phyloP scores from a whole-genome alignment of 2,329 filamentous ascomycete genomes.

The Verticillium isaacii region DNA sequence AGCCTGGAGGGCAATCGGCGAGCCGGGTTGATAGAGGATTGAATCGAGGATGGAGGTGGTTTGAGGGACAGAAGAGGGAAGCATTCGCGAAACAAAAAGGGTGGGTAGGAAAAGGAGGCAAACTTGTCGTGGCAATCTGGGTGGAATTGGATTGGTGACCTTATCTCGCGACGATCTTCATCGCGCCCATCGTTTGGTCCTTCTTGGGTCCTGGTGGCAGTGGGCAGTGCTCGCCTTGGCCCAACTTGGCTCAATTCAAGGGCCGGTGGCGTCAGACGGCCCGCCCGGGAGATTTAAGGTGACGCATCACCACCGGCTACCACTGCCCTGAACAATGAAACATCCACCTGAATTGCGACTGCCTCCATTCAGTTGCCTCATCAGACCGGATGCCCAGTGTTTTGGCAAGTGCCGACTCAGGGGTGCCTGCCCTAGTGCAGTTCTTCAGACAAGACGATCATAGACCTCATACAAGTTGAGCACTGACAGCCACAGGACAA shows the following conservation, averaged over 20 bases:
- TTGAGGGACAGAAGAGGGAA: neutral
- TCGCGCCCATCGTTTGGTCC: neutral
- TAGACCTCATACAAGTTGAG: neutral
- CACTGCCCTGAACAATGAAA: neutral
- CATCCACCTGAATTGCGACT: neutral
- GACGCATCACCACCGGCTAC: neutral
- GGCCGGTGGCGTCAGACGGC: neutral
- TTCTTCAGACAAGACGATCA: neutral
- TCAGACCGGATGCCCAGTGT: neutral
- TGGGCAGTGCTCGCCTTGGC: neutral
- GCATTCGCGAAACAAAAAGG: neutral
- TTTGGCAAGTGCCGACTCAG: neutral
- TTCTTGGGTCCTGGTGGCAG: neutral
- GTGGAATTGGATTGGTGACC: neutral
- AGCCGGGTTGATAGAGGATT: neutral
- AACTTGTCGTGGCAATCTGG: neutral
- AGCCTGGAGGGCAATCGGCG: neutral
- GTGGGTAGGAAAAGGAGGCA: neutral
- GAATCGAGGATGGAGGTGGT: neutral
- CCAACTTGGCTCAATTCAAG: neutral
- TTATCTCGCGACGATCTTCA: neutral
- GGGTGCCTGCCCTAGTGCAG: neutral
- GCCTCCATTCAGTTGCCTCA: neutral
- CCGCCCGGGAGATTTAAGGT: neutral
- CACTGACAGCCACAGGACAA: neutral